These are phyloP conservation scores for Penicillium soppii DNA, from an alignment of 495 filamentous ascomycete species.

Conservation along the genomic window DNA sequence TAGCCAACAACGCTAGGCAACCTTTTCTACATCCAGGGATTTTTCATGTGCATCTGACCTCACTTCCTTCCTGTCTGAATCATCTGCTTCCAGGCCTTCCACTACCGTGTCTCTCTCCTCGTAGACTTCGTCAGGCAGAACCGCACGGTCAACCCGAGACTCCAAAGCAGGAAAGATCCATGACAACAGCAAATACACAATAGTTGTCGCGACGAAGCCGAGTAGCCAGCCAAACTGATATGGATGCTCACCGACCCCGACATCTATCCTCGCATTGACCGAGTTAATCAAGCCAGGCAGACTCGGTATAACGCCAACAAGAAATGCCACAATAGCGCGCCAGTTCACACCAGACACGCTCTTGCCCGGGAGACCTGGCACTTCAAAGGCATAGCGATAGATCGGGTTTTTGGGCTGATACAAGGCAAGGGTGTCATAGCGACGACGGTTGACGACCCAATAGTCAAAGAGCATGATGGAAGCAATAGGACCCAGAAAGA, in stretches of 20 bases:
- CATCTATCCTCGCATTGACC: conserved; percentile 43
- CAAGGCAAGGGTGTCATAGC: conserved; percentile 57
- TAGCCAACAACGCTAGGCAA: too few relatives aligned
- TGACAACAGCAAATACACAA: conserved; percentile 45
- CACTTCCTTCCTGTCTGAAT: conserved; percentile 8
- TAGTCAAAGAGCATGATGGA: conserved; percentile 67
- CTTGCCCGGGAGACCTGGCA: conserved; percentile 7
- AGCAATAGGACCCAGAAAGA: conserved; percentile 70
- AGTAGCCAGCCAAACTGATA: conserved; percentile 59
- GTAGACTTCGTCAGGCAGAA: conserved; percentile 53
- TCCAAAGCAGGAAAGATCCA: conserved; percentile 36
- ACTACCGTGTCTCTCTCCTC: conserved; percentile 30
- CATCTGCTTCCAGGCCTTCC: conserved; percentile 27
- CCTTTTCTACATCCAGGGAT: background rate
- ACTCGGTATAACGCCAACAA: conserved; percentile 61
- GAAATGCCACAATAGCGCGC: conserved; percentile 62
- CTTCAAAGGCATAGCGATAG: conserved; percentile 54
- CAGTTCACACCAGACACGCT: conserved; percentile 55
- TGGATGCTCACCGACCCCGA: conserved; percentile 48
- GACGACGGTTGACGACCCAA: conserved; percentile 61
- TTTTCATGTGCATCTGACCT: background rate
- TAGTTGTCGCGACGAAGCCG: conserved; percentile 48
- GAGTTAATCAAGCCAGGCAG: conserved; percentile 58
- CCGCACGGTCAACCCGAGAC: conserved; percentile 37
- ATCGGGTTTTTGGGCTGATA: conserved; percentile 39